Evolutionary conservation across 2,329 filamentous ascomycete species (phyloP), one percentile per base, ranked within the genome.

Genomic region (Teratosphaeria nubilosa): DNA sequence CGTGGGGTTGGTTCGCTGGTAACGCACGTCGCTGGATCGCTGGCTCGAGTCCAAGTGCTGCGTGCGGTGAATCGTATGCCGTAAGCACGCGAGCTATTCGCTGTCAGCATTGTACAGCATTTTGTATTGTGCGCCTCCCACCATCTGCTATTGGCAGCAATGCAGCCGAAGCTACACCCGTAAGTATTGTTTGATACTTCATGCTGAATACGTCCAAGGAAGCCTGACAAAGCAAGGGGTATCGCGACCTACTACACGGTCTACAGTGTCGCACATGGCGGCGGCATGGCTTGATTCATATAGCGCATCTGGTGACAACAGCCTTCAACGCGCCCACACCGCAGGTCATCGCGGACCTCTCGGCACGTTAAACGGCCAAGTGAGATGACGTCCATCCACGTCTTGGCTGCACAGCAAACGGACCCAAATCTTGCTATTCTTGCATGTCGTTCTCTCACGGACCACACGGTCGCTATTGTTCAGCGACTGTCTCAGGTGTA

Each of bases 1-100:
- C 83, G 67, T 88, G 78, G 5, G 85, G 78, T 45, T 82, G 78
- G 66, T 83, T 78, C 1, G 81, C 78, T 0, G 80, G 64, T 5
- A 66, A 55, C 13, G 69, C 69, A 59, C 71, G 68, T 22, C 48
- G 25, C 34, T 16, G 34, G 13, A 16, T n/a, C 13, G 13, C 34
- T n/a, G 34, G 16, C 34, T 41, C 34, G 34, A 41, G 34, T 14
- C 34, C 34, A 16, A 41, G 16, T 14, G 34, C 34, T 41, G 34
- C 34, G 16, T 41, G 34, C 34, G 22, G 32, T 14, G 37, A 31
- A 30, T 24, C 37, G 48, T 31, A 34, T 9, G 25, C 31, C 30
- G n/a, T 57, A 25, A 57, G 25, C 1, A 52, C 50, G 13, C 57
- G 50, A n/a, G 54, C 57, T 56, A 31, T 30, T 5, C 10, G n/a